Evolutionary conservation across 164 flowering plant genomes (phyloP).

Genomic region (Aristolochia contorta): DNA sequence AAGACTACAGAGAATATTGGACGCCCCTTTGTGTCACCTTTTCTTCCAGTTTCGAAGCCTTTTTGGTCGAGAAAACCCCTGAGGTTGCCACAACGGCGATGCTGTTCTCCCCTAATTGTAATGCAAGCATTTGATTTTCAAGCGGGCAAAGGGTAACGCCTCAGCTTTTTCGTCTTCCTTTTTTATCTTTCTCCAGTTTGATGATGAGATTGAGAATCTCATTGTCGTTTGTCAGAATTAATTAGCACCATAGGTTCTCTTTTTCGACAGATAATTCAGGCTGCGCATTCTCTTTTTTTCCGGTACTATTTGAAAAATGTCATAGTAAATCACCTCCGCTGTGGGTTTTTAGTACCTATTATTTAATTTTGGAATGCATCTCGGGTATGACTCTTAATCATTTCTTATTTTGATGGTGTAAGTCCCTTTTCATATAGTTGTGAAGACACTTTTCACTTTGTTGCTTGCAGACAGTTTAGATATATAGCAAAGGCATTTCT

Average conservation of each 20-base stretch:
- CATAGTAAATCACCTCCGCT: not conserved
- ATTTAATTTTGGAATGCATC: too few species aligned
- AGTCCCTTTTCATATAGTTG: too few species aligned
- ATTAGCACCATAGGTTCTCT: not conserved
- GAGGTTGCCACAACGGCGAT: slow-evolving; percentile 11
- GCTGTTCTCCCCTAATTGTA: slow-evolving; percentile 7
- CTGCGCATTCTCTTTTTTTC: not conserved
- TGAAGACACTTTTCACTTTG: too few species aligned
- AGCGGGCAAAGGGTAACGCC: slow-evolving; percentile 42
- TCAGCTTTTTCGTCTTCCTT: not conserved
- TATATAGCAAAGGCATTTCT: too few species aligned
- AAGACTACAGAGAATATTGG: slow-evolving; percentile 1
- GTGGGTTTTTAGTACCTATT: too few species aligned
- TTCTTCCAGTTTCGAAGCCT: slow-evolving; percentile 5
- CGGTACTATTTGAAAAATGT: not conserved
- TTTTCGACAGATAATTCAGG: too few species aligned
- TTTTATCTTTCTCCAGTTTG: not conserved
- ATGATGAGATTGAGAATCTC: not conserved
- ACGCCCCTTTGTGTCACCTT: slow-evolving; percentile 6
- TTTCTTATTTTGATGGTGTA: too few species aligned
- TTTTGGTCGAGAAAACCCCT: not conserved
- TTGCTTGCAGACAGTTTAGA: too few species aligned
- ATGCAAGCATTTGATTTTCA: slow-evolving; percentile 29
- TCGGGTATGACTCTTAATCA: too few species aligned
- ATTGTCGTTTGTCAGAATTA: not conserved